A percentile compares a stretch with the other conserved stretches of the same genome.
phyloP scores from a whole-genome alignment of 192 early-diverging fungal genomes.

The Umbelopsis sp. region DNA sequence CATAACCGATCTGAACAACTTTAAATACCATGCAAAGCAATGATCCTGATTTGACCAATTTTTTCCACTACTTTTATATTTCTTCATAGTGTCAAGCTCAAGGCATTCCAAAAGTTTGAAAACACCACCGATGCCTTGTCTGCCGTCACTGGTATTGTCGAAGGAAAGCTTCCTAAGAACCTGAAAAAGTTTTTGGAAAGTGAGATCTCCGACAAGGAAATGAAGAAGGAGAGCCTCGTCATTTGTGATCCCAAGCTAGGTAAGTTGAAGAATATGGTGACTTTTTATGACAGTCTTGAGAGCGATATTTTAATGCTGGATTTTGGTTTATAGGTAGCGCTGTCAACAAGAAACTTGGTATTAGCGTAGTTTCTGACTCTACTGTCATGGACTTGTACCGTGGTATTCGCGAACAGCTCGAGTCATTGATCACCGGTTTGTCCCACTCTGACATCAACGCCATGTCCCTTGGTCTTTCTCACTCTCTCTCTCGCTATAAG shows the following conservation, averaged over 20 bases:
- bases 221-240: conserved; percentile 89
- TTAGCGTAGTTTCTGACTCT: conserved; percentile 82
- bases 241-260: conserved; percentile 95
- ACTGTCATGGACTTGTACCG: conserved; percentile 92
- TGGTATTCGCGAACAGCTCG: conserved; percentile 94
- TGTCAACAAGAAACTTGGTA: conserved; percentile 84
- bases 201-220: conserved; percentile 83
- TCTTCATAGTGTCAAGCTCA: conserved; percentile 79
- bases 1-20: neutral
- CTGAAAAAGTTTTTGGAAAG: conserved; percentile 90
- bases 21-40: neutral
- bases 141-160: conserved; percentile 93
- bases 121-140: conserved; percentile 97
- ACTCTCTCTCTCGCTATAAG: conserved; percentile 98
- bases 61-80: neutral
- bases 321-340: conserved; percentile 50
- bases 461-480: conserved; percentile 98
- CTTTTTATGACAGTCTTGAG: neutral
- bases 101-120: conserved; percentile 97
- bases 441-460: conserved; percentile 87
- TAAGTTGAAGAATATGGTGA: conserved; percentile 26
- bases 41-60: neutral
- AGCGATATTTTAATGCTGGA: neutral
- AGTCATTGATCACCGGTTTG: conserved; percentile 86
- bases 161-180: conserved; percentile 95